Conservation (phyloP, 164 flowering plant genomes). For the Santalum album region DNA sequence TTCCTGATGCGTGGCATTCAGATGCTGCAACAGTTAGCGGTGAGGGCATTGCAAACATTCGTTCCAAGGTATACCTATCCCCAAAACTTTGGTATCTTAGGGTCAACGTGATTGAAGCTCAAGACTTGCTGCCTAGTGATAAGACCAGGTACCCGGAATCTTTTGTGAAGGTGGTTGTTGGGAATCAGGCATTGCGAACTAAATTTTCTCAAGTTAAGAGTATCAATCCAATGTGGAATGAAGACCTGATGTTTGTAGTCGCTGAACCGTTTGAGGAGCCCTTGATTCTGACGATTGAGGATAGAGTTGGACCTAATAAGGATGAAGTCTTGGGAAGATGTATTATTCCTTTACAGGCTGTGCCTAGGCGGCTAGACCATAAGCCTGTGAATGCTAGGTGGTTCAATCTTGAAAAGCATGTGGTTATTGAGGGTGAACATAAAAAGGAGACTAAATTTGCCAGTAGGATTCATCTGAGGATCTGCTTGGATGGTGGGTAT, state of each 20-base stretch:
- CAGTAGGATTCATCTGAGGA: constrained; percentile 4
- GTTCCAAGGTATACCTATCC: constrained; percentile 5
- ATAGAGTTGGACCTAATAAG: neutral
- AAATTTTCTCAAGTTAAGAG: neutral
- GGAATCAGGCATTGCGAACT: constrained; percentile 2
- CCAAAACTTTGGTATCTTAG: constrained; percentile 6
- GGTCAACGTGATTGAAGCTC: constrained; percentile 6
- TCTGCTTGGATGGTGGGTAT: constrained; percentile 5
- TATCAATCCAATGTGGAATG: constrained; percentile 6
- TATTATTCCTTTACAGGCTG: neutral
- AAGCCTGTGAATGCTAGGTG: constrained; percentile 5
- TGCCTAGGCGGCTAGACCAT: constrained; percentile 4
- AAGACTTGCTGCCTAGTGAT: constrained; percentile 2
- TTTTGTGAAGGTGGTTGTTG: neutral
- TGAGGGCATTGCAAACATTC: neutral
- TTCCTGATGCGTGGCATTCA: constrained; percentile 6
- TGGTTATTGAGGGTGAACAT: neutral
- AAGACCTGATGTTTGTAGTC: neutral
- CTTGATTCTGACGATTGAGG: constrained; percentile 1
- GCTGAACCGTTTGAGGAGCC: constrained; percentile 6
- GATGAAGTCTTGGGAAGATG: constrained; percentile 6
- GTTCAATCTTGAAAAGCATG: constrained; percentile 5
- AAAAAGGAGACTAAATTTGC: constrained; percentile 6
- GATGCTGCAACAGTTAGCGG: constrained; percentile 4
- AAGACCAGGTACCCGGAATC: constrained; percentile 4